Percentiles rank a stretch among this genome's conserved stretches.
Conservation (phyloP, 257 asterid genomes). For the Voacanga thouarsii region DNA sequence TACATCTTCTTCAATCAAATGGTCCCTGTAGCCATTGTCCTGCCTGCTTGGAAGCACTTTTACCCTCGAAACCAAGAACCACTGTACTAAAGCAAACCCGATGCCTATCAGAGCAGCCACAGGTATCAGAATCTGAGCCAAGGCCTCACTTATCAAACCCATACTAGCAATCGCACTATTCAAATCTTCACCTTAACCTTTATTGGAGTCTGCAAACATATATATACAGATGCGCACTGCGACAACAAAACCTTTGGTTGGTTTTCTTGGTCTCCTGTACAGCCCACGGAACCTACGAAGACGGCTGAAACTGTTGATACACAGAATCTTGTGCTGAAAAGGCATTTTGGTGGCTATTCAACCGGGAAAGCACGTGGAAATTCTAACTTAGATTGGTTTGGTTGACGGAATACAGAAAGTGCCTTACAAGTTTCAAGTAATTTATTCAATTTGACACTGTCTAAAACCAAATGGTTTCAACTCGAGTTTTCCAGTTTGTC, state of each 20-base stretch:
- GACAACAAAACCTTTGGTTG: not conserved
- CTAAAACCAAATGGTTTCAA: not conserved
- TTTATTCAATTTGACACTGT: not conserved
- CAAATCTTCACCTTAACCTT: not conserved
- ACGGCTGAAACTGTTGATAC: not conserved
- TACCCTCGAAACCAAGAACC: slow-evolving; percentile 27
- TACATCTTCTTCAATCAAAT: slow-evolving; percentile 31
- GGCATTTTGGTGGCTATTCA: slow-evolving; percentile 3
- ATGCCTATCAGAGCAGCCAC: slow-evolving; percentile 24
- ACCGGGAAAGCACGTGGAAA: slow-evolving; percentile 10
- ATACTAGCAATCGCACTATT: not conserved
- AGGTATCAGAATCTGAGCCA: slow-evolving; percentile 27
- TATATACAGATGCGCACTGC: not conserved
- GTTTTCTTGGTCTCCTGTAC: not conserved
- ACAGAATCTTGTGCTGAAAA: not conserved
- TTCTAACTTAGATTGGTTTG: not conserved
- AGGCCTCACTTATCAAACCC: slow-evolving; percentile 27
- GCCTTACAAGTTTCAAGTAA: not conserved
- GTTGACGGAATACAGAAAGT: not conserved
- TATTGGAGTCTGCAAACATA: not conserved
- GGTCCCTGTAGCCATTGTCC: slow-evolving; percentile 10
- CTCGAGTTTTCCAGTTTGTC: not conserved
- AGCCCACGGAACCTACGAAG: not conserved
- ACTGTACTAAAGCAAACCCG: slow-evolving; percentile 28
- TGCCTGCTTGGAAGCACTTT: slow-evolving; percentile 4